Conservation (phyloP, 352 stramenopile species). For the Globisporangium parvum region DNA sequence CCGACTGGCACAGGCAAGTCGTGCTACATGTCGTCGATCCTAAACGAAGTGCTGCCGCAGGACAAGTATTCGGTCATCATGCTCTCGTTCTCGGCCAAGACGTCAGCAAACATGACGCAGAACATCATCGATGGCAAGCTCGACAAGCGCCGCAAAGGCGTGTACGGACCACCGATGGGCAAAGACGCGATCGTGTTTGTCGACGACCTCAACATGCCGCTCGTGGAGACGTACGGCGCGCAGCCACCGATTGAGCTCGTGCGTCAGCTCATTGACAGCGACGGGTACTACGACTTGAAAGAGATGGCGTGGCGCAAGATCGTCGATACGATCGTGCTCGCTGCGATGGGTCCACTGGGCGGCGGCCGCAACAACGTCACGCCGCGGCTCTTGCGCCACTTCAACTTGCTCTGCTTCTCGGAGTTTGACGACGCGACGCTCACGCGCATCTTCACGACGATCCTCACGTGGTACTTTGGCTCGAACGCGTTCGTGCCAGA, state of each 20-base stretch:
- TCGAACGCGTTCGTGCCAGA: constrained; percentile 57
- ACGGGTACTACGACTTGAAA: constrained; percentile 92
- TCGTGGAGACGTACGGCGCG: constrained; percentile 91
- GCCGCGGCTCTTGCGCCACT: constrained; percentile 88
- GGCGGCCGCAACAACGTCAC: constrained; percentile 89
- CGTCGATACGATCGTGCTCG: constrained; percentile 87
- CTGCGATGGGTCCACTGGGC: constrained; percentile 89
- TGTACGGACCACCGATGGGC: constrained; percentile 87
- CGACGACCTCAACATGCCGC: constrained; percentile 95
- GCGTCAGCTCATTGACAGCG: constrained; percentile 86
- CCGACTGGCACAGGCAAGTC: constrained; percentile 92
- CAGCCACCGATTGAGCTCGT: constrained; percentile 92
- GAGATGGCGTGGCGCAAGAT: constrained; percentile 91
- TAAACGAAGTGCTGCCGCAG: constrained; percentile 73
- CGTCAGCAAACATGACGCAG: constrained; percentile 92
- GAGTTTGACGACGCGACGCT: constrained; percentile 93
- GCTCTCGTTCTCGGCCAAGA: constrained; percentile 92
- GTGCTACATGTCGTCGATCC: constrained; percentile 86
- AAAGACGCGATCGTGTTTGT: constrained; percentile 89
- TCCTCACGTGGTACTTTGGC: constrained; percentile 84
- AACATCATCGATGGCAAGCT: constrained; percentile 95
- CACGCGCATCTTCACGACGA: constrained; percentile 90
- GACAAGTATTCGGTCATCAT: constrained; percentile 84
- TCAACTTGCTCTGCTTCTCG: constrained; percentile 92
- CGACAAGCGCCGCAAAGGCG: constrained; percentile 89